Percentiles rank a stretch among this genome's conserved stretches.
These are phyloP conservation scores for Teunomyces pallodes DNA, from an alignment of 805 yeast species.

Conservation along the genomic window DNA sequence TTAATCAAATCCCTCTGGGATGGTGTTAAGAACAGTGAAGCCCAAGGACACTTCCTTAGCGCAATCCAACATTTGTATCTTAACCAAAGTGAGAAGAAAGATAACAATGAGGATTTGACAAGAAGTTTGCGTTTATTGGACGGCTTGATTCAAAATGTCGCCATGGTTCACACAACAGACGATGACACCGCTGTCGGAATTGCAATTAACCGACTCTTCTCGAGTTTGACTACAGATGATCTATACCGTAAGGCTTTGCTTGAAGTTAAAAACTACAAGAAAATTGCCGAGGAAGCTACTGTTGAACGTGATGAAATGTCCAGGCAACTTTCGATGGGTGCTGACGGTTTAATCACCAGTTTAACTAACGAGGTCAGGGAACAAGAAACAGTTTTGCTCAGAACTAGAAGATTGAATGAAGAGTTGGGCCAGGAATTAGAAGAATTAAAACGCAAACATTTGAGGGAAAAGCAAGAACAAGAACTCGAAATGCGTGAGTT, in stretches of 20 bases:
- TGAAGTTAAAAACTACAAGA: conserved; percentile 18
- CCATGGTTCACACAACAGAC: conserved; percentile 49
- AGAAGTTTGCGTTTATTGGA: conserved; percentile 62
- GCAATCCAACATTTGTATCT: conserved; percentile 66
- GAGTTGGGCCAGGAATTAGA: conserved; percentile 60
- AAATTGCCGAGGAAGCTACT: conserved; percentile 26
- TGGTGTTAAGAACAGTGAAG: conserved; percentile 55
- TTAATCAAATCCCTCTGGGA: conserved; percentile 58
- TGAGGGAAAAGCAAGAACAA: conserved; percentile 69
- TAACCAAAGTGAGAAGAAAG: conserved; percentile 50
- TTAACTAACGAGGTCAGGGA: conserved; percentile 62
- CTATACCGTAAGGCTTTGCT: conserved; percentile 68
- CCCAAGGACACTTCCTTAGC: conserved; percentile 57
- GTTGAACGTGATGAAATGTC: conserved; percentile 54
- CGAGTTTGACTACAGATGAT: conserved; percentile 80
- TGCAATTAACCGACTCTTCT: conserved; percentile 69
- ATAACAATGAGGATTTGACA: conserved; percentile 40
- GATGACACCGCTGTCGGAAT: conserved; percentile 59
- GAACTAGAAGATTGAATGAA: conserved; percentile 61
- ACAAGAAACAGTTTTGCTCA: conserved; percentile 54
- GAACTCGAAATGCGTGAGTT: conserved; percentile 76
- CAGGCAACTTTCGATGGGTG: conserved; percentile 67
- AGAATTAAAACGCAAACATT: conserved; percentile 56
- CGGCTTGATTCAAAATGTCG: conserved; percentile 61
- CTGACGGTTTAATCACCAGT: conserved; percentile 66